phyloP scores from a whole-genome alignment of 202 grass and related monocot species.

The Saccharum hybrid region DNA sequence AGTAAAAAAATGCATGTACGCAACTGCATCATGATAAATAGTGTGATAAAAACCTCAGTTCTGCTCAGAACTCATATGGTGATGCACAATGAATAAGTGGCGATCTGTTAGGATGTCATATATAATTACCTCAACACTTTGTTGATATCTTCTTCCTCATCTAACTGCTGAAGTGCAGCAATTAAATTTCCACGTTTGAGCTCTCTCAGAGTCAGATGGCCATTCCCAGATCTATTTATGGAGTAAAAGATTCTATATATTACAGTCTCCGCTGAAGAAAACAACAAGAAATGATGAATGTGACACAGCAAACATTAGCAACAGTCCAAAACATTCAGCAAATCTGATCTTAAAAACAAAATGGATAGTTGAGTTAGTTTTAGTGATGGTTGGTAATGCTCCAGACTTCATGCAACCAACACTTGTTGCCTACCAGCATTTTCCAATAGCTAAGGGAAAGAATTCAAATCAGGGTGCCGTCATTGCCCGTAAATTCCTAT shows the following conservation, averaged over 20 bases:
- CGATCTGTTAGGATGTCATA: constrained; percentile 19
- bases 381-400: not conserved
- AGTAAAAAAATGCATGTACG: constrained; percentile 27
- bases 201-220: constrained; percentile 86
- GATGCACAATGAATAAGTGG: constrained; percentile 18
- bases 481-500: not conserved
- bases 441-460: constrained; percentile 1
- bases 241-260: constrained; percentile 99
- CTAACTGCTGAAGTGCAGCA: constrained; percentile 91
- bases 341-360: constrained; percentile 14
- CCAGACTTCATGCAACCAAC: constrained; percentile 9
- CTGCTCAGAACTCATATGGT: constrained; percentile 22
- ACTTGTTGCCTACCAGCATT: constrained; percentile 18
- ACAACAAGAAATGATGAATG: constrained; percentile 22
- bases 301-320: constrained; percentile 14
- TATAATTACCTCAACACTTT: constrained; percentile 89
- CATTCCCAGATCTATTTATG: constrained; percentile 97
- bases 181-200: constrained; percentile 98
- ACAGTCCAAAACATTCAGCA: not conserved
- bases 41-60: constrained; percentile 15
- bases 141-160: constrained; percentile 99
- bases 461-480: not conserved
- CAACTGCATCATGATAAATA: constrained; percentile 29
- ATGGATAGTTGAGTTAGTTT: not conserved
- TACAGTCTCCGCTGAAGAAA: constrained; percentile 92